A percentile compares a stretch with the other conserved stretches of the same genome.
These are phyloP conservation scores for Colletotrichum sp. DNA, from an alignment of 2,329 filamentous ascomycete species.

Conservation along the genomic window DNA sequence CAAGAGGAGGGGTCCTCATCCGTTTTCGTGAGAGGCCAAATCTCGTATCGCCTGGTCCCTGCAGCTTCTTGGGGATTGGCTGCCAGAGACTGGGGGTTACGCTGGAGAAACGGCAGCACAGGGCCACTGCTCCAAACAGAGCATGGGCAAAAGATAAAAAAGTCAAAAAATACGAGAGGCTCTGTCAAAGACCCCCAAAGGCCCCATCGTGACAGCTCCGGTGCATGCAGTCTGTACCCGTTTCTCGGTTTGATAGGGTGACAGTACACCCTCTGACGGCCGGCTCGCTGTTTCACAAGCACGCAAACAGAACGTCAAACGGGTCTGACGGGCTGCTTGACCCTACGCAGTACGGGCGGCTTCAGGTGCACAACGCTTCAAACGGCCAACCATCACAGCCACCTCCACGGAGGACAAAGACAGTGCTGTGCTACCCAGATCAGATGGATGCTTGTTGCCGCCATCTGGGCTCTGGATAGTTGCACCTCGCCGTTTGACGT, in stretches of 20 bases:
- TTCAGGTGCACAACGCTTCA: slow-evolving; percentile 14
- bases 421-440: background rate
- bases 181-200: background rate
- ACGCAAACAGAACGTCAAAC: slow-evolving; percentile 18
- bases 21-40: background rate
- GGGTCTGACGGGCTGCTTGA: slow-evolving; percentile 5
- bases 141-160: background rate
- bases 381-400: slow-evolving; percentile 15
- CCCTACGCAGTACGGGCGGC: background rate
- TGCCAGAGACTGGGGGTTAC: background rate
- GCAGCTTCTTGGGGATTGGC: slow-evolving; percentile 13
- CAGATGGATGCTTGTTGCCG: slow-evolving; percentile 1
- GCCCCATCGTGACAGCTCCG: slow-evolving; percentile 1
- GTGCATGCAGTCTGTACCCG: background rate
- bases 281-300: slow-evolving; percentile 11
- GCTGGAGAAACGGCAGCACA: slow-evolving; percentile 3
- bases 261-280: slow-evolving; percentile 1
- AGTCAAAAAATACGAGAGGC: slow-evolving; percentile 13
- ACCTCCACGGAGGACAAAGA: slow-evolving; percentile 5
- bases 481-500: background rate
- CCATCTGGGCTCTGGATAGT: background rate
- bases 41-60: slow-evolving; percentile 19
- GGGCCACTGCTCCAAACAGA: background rate
- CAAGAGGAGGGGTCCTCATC: background rate
- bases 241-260: slow-evolving; percentile 13